phyloP scores from a whole-genome alignment of 2,329 filamentous ascomycete genomes.

The Paracoccidioides brasiliensis region DNA sequence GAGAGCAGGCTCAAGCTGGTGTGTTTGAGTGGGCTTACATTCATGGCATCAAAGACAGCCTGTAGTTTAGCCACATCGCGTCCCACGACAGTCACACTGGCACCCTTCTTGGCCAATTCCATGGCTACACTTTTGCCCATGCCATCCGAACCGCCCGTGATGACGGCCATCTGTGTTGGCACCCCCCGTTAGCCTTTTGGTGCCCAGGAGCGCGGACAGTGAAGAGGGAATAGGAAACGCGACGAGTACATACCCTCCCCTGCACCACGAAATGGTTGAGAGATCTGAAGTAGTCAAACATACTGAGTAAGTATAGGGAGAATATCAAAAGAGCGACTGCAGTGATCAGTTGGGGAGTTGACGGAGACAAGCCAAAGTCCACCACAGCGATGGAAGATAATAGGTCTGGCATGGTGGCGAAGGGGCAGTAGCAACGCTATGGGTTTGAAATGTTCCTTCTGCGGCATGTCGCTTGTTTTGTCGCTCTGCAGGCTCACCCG shows the following conservation, averaged over 20 bases:
- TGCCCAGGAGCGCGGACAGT: not conserved
- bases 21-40: conserved; percentile 32
- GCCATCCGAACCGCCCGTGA: conserved; percentile 87
- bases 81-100: conserved; percentile 74
- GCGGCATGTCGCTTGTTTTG: too few species aligned
- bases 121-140: conserved; percentile 68
- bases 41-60: conserved; percentile 51
- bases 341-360: conserved; percentile 11
- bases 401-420: not conserved
- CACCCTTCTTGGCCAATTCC: conserved; percentile 67
- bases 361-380: not conserved
- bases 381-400: not conserved
- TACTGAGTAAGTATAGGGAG: conserved; percentile 24
- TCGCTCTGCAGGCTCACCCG: too few species aligned
- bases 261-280: conserved; percentile 74
- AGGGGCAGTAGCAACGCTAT: not conserved
- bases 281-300: conserved; percentile 25
- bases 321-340: conserved; percentile 12
- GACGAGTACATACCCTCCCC: conserved; percentile 51
- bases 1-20: not conserved
- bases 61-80: conserved; percentile 65
- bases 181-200: conserved; percentile 5
- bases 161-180: conserved; percentile 56
- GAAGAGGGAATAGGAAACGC: not conserved
- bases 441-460: too few species aligned